Percentiles rank a stretch among this genome's conserved stretches.
Evolutionary conservation across 257 asterid species (phyloP).

Genomic region (Anisodus acutangulus): DNA sequence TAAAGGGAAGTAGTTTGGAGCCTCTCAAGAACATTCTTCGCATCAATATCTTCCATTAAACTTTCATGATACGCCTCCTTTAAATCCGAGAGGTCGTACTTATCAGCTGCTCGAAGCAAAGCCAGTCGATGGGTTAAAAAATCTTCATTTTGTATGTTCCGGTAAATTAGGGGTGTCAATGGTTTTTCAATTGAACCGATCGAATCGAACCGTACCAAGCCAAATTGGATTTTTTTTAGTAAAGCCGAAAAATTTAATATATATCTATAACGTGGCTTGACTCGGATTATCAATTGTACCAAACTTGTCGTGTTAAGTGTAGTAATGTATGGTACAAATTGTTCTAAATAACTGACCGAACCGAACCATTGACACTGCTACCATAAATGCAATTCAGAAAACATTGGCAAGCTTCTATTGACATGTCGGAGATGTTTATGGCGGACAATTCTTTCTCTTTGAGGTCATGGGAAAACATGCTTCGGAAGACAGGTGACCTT

Average conservation of each 20-base stretch:
- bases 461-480: slow-evolving; percentile 93
- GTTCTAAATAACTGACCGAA: too few species aligned
- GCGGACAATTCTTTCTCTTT: slow-evolving; percentile 77
- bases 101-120: slow-evolving; percentile 83
- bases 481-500: slow-evolving; percentile 82
- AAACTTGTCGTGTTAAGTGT: too few species aligned
- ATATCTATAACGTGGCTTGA: too few species aligned
- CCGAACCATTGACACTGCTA: too few species aligned
- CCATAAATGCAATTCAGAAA: slow-evolving; percentile 55
- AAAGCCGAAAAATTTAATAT: too few species aligned
- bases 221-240: too few species aligned
- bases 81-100: slow-evolving; percentile 71
- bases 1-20: slow-evolving; percentile 84
- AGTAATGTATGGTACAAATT: too few species aligned
- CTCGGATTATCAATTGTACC: too few species aligned
- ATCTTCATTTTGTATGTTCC: slow-evolving; percentile 61
- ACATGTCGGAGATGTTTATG: slow-evolving; percentile 81
- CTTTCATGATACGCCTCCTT: slow-evolving; percentile 89
- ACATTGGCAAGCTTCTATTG: slow-evolving; percentile 75
- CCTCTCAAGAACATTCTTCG: slow-evolving; percentile 77
- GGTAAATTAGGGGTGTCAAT: slow-evolving; percentile 41
- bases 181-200: too few species aligned
- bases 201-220: too few species aligned
- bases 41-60: slow-evolving; percentile 71
- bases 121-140: slow-evolving; percentile 69